phyloP scores from a whole-genome alignment of 176 grass and related monocot genomes.

The Zoysia pacifica region DNA sequence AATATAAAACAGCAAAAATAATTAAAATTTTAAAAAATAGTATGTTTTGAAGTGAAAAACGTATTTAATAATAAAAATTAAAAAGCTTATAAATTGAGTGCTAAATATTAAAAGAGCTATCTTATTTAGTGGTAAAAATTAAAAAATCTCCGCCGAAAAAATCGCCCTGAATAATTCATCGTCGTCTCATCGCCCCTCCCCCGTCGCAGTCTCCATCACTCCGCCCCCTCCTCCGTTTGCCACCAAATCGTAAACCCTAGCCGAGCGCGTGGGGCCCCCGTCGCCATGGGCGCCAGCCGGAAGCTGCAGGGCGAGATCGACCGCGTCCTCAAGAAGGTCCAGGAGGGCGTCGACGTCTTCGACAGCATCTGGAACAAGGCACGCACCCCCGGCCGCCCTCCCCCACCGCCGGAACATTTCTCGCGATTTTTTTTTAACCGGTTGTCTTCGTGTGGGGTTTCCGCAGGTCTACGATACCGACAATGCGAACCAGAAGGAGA shows the following conservation, averaged over 20 bases:
- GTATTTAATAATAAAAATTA: too few species aligned
- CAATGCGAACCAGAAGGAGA: conserved; percentile 99
- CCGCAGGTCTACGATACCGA: conserved; percentile 96
- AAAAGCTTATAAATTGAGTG: too few species aligned
- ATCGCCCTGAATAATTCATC: conserved; percentile 1
- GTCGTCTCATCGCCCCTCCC: background rate
- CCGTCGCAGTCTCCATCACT: background rate
- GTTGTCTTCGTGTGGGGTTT: background rate
- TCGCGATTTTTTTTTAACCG: background rate
- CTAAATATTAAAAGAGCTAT: too few species aligned
- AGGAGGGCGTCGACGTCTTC: conserved; percentile 98
- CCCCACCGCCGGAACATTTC: background rate
- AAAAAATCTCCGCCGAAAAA: background rate
- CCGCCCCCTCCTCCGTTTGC: background rate
- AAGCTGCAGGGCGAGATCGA: conserved; percentile 99
- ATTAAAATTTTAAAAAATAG: too few species aligned
- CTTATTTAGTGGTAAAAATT: too few species aligned
- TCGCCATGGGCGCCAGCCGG: conserved; percentile 82
- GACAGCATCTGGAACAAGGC: conserved; percentile 99
- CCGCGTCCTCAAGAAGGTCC: conserved; percentile 98
- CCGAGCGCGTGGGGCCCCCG: background rate
- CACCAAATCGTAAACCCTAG: conserved; percentile 63
- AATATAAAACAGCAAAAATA: too few species aligned
- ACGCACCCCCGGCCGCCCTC: background rate
- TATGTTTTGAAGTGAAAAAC: too few species aligned